Evolutionary conservation across 129 eudicot genomes (phyloP).

Genomic region (Tagetes erecta): DNA sequence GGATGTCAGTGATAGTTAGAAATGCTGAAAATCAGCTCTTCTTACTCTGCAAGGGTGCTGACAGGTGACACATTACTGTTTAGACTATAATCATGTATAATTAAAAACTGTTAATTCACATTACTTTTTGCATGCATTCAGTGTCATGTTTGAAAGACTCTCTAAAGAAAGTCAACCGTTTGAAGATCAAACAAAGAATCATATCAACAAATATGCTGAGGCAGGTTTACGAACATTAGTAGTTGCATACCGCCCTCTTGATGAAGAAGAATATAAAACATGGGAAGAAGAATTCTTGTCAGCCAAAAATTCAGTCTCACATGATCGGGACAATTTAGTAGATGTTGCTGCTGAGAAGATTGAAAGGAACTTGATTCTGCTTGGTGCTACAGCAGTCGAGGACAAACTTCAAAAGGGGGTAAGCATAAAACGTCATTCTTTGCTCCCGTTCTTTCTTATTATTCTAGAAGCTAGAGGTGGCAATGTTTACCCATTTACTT

Average conservation of each 20-base stretch:
- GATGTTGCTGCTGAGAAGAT: slow-evolving; percentile 85
- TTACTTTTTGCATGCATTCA: slow-evolving; percentile 34
- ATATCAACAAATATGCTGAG: slow-evolving; percentile 78
- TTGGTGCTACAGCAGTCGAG: slow-evolving; percentile 98
- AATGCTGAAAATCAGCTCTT: slow-evolving; percentile 70
- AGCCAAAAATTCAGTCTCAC: slow-evolving; percentile 67
- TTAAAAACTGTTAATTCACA: not conserved
- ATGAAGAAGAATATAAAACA: slow-evolving; percentile 56
- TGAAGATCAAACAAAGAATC: slow-evolving; percentile 66
- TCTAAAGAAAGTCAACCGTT: slow-evolving; percentile 48
- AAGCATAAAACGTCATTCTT: slow-evolving; percentile 10
- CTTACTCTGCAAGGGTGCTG: slow-evolving; percentile 97
- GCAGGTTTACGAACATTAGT: slow-evolving; percentile 93
- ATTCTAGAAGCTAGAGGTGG: not conserved
- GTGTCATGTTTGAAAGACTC: slow-evolving; percentile 90
- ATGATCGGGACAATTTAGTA: slow-evolving; percentile 73
- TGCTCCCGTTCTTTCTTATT: not conserved
- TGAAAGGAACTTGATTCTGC: slow-evolving; percentile 75
- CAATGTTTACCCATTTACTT: not conserved
- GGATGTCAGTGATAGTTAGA: slow-evolving; percentile 89
- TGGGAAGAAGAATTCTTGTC: slow-evolving; percentile 78
- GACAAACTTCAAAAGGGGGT: slow-evolving; percentile 99
- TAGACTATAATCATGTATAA: slow-evolving; percentile 1
- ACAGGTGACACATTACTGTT: slow-evolving; percentile 50
- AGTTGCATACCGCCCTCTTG: slow-evolving; percentile 75